A percentile compares a stretch with the other conserved stretches of the same genome.
phyloP scores from a whole-genome alignment of 495 filamentous ascomycete genomes.

The Glarea lozoyensis region DNA sequence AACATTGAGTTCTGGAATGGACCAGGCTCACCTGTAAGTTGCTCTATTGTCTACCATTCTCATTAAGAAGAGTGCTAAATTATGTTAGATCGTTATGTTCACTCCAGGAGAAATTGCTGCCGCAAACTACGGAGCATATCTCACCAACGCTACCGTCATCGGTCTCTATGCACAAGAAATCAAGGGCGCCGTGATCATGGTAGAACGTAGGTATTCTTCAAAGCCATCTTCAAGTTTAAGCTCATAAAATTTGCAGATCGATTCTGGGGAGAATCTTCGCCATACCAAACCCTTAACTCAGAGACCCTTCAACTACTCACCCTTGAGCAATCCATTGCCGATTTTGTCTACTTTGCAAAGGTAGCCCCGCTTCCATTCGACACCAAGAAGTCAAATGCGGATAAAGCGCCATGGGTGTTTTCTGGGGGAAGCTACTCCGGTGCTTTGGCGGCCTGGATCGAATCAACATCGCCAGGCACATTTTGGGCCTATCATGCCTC shows the following conservation, averaged over 20 bases:
- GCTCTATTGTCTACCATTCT: too few species aligned
- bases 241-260: too few species aligned
- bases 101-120: slow-evolving; percentile 50
- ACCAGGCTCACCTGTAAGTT: slow-evolving; percentile 42
- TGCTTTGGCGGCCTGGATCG: slow-evolving; percentile 54
- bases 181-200: slow-evolving; percentile 44
- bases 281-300: slow-evolving; percentile 42
- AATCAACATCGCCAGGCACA: slow-evolving; percentile 47
- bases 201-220: slow-evolving; percentile 40
- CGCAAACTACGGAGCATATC: slow-evolving; percentile 38
- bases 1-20: slow-evolving; percentile 40
- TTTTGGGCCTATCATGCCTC: slow-evolving; percentile 62
- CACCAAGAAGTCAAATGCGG: slow-evolving; percentile 40
- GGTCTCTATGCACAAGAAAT: slow-evolving; percentile 44
- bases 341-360: slow-evolving; percentile 54
- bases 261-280: slow-evolving; percentile 55
- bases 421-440: slow-evolving; percentile 58
- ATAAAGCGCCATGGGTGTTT: slow-evolving; percentile 54
- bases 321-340: slow-evolving; percentile 51
- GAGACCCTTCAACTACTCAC: slow-evolving; percentile 55
- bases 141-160: slow-evolving; percentile 40
- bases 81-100: slow-evolving; percentile 39
- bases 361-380: slow-evolving; percentile 52
- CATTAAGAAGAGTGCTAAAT: slow-evolving; percentile 2
- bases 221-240: not conserved